Conservation (phyloP, 129 eudicot genomes). For the Flaveria bidentis region DNA sequence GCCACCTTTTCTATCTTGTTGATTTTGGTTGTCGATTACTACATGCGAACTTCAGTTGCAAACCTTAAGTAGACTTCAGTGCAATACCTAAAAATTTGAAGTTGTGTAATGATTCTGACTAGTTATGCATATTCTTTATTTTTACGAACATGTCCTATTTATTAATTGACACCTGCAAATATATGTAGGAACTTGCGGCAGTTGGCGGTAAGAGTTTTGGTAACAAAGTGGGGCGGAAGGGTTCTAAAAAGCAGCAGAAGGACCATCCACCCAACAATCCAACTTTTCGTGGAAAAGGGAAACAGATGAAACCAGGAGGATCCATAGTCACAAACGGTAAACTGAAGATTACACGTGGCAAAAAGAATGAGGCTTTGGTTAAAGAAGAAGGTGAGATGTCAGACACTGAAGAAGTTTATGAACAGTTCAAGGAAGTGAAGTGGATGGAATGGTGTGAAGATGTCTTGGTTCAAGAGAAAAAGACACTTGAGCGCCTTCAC, state of each 20-base stretch:
- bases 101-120: neutral
- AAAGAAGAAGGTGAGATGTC: constrained; percentile 99
- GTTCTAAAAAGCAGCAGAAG: constrained; percentile 61
- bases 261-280: constrained; percentile 42
- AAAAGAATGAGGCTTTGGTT: constrained; percentile 69
- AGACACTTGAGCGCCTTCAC: constrained; percentile 83
- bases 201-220: constrained; percentile 69
- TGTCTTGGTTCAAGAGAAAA: constrained; percentile 75
- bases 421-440: constrained; percentile 93
- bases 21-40: constrained; percentile 6
- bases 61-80: constrained; percentile 7
- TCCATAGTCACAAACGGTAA: constrained; percentile 48
- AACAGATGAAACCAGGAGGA: constrained; percentile 54
- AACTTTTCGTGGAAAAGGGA: constrained; percentile 55
- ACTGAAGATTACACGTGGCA: constrained; percentile 47
- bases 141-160: neutral
- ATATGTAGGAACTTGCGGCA: constrained; percentile 75
- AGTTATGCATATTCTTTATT: neutral
- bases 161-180: neutral
- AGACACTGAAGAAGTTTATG: constrained; percentile 87
- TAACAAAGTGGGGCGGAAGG: constrained; percentile 71
- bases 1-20: neutral
- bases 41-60: constrained; percentile 18
- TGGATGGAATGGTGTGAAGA: constrained; percentile 99
- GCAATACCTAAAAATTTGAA: constrained; percentile 6